A percentile compares a stretch with the other conserved stretches of the same genome.
Conservation (phyloP, 805 yeast genomes). For the Metschnikowia kunwiensis region DNA sequence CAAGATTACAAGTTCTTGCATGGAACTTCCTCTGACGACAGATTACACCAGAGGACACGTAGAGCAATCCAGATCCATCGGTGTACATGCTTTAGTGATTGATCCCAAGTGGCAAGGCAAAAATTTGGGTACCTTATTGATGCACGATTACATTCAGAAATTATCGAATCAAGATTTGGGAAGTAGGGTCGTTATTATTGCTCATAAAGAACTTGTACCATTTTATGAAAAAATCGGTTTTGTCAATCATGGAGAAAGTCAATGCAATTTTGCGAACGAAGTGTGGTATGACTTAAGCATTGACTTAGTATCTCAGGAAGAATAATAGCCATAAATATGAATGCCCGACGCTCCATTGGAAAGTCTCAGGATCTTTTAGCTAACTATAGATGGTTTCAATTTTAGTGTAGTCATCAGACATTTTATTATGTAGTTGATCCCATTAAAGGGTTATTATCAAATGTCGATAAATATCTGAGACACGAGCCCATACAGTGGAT, state of each 20-base stretch:
- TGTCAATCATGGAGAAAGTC: constrained; percentile 61
- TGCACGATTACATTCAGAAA: constrained; percentile 89
- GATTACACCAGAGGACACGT: constrained; percentile 55
- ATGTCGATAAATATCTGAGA: too few relatives aligned
- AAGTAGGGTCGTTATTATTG: constrained; percentile 68
- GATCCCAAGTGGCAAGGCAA: constrained; percentile 75
- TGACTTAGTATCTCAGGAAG: constrained; percentile 44
- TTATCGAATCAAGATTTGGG: constrained; percentile 85
- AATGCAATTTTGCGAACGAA: constrained; percentile 54
- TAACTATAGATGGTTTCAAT: too few relatives aligned
- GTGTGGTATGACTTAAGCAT: constrained; percentile 60
- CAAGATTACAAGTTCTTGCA: constrained; percentile 52
- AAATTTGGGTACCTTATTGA: constrained; percentile 75
- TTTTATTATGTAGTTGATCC: too few relatives aligned
- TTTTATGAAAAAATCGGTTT: constrained; percentile 86
- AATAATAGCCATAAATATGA: constrained; percentile 24
- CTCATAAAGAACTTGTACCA: constrained; percentile 63
- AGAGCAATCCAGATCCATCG: constrained; percentile 71
- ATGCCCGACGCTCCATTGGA: too few relatives aligned
- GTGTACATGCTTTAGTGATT: constrained; percentile 78
- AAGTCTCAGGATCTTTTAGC: too few relatives aligned
- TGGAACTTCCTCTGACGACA: constrained; percentile 52
- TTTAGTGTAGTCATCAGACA: too few relatives aligned
- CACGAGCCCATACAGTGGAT: too few relatives aligned
- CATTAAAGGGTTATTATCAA: too few relatives aligned